Evolutionary conservation across 1,284 basidiomycete species (phyloP).

Genomic region (Tylopilus sp.): DNA sequence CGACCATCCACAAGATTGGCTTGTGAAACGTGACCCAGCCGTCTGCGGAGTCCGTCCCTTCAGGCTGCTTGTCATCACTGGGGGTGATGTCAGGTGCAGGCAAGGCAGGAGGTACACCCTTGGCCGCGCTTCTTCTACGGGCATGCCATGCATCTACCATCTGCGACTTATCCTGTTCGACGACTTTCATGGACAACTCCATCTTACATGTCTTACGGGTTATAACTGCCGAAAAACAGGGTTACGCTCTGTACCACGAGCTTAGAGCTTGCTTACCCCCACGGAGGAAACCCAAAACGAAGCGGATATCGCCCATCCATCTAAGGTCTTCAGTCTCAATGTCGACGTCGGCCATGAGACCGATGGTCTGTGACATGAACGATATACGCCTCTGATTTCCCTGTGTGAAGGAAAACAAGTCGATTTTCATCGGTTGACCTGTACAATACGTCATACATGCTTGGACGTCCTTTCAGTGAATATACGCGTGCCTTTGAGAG

Average conservation of each 20-base stretch:
- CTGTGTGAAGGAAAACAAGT: conserved; percentile 80
- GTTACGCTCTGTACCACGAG: not conserved
- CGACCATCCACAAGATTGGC: conserved; percentile 68
- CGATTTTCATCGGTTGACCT: conserved; percentile 73
- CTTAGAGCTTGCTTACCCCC: conserved; percentile 46
- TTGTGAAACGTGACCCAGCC: conserved; percentile 69
- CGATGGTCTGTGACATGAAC: conserved; percentile 86
- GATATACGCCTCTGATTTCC: conserved; percentile 68
- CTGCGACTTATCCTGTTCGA: conserved; percentile 66
- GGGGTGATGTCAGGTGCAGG: conserved; percentile 15
- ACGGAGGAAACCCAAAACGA: conserved; percentile 78
- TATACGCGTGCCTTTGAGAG: conserved; percentile 71
- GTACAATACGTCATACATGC: conserved; percentile 7
- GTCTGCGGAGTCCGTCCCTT: conserved; percentile 38
- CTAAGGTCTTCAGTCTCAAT: conserved; percentile 84
- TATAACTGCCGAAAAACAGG: conserved; percentile 45
- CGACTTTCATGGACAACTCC: conserved; percentile 68
- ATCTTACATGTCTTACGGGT: conserved; percentile 65
- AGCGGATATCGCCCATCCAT: conserved; percentile 93
- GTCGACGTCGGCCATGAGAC: conserved; percentile 91
- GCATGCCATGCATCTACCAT: conserved; percentile 55
- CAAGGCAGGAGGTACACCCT: conserved; percentile 23
- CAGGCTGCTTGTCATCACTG: conserved; percentile 21
- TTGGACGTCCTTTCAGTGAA: not conserved
- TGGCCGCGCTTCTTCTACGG: conserved; percentile 30